These are phyloP conservation scores for Deinandra increscens DNA, from an alignment of 129 eudicot genomes.

Conservation along the genomic window DNA sequence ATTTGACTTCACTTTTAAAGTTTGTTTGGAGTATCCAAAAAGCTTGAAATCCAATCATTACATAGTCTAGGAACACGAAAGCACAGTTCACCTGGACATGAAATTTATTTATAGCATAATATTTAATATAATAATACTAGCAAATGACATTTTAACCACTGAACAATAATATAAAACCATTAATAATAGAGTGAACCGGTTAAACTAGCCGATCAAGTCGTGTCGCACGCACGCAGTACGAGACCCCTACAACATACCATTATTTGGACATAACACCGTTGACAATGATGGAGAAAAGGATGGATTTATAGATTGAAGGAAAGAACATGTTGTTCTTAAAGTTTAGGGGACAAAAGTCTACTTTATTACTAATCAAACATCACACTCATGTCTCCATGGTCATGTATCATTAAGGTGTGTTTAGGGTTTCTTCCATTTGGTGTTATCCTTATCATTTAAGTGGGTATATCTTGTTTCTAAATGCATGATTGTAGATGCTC, in stretches of 20 bases:
- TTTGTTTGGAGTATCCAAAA: too few relatives aligned
- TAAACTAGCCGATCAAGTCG: not conserved
- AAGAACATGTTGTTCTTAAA: conserved; percentile 52
- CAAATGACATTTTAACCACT: too few relatives aligned
- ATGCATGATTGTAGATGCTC: conserved; percentile 2
- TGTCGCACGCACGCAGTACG: too few relatives aligned
- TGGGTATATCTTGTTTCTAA: not conserved
- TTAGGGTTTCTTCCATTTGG: conserved; percentile 9
- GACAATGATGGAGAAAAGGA: conserved; percentile 34
- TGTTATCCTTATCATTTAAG: conserved; percentile 30
- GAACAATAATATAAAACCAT: too few relatives aligned
- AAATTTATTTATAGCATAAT: too few relatives aligned
- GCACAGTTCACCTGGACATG: too few relatives aligned
- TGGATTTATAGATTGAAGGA: conserved; percentile 19
- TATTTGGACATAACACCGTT: conserved; percentile 16
- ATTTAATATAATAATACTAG: too few relatives aligned
- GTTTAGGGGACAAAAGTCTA: conserved; percentile 45
- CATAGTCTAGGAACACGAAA: too few relatives aligned
- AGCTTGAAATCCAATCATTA: too few relatives aligned
- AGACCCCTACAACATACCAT: conserved; percentile 24
- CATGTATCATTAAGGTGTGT: conserved; percentile 25
- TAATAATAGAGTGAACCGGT: not conserved
- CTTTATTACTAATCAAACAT: conserved; percentile 31
- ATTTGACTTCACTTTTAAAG: too few relatives aligned
- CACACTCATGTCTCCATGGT: conserved; percentile 17